phyloP scores from a whole-genome alignment of 2,329 filamentous ascomycete genomes.

The Amylocarpus encephaloides region DNA sequence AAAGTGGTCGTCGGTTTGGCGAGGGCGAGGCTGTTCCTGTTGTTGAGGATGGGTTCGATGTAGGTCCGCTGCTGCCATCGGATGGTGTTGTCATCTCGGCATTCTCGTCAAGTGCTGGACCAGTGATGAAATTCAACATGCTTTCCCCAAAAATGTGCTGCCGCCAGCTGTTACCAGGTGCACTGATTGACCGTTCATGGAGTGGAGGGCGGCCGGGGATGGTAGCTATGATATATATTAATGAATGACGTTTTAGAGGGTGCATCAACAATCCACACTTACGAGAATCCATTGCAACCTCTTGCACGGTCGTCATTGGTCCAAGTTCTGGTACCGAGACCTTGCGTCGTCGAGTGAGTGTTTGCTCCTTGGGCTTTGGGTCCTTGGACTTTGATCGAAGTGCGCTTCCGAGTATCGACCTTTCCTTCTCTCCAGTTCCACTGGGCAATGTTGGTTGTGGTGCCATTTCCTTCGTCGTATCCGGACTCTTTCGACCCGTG shows the following conservation, averaged over 20 bases:
- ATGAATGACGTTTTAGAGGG: not conserved
- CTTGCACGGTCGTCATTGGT: conserved; percentile 63
- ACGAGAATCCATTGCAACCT: conserved; percentile 65
- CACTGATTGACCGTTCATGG: conserved; percentile 58
- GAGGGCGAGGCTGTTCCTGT: conserved; percentile 15
- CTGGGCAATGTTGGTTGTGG: conserved; percentile 24
- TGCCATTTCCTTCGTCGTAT: conserved; percentile 38
- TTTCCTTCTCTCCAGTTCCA: conserved; percentile 32
- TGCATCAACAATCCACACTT: conserved; percentile 30
- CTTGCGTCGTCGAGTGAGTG: conserved; percentile 52
- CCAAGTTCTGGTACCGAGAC: conserved; percentile 58
- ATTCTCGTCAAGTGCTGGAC: conserved; percentile 32
- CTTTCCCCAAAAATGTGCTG: conserved; percentile 36
- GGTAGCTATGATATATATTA: conserved; percentile 44
- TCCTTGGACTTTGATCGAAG: conserved; percentile 52
- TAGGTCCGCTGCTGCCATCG: conserved; percentile 9
- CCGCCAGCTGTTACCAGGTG: conserved; percentile 46
- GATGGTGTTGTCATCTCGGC: conserved; percentile 24
- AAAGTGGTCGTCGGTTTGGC: conserved; percentile 38
- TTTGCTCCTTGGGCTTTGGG: conserved; percentile 52
- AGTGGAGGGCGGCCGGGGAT: conserved; percentile 59
- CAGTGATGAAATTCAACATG: conserved; percentile 31
- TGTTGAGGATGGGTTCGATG: conserved; percentile 1
- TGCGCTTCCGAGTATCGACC: conserved; percentile 33
- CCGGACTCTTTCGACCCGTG: conserved; percentile 39